Evolutionary conservation across 257 asterid genomes (phyloP).

Genomic region (Nicotiana obtusifolia): DNA sequence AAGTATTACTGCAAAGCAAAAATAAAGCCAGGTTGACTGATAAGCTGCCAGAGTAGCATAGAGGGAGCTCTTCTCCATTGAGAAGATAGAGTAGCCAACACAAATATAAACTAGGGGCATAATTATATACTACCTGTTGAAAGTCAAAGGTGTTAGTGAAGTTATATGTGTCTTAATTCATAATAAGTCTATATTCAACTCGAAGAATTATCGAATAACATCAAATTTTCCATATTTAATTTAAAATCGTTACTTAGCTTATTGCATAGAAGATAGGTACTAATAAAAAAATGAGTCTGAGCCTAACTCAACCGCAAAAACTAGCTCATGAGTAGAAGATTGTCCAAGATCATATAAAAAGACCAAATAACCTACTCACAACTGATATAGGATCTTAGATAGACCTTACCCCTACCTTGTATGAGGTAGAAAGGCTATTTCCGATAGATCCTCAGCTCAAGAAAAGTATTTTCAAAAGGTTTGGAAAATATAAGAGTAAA

Average conservation of each 20-base stretch:
- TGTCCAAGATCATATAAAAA: too few species aligned
- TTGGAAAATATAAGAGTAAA: too few species aligned
- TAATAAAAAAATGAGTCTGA: too few species aligned
- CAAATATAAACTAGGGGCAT: not conserved
- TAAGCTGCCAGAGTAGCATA: not conserved
- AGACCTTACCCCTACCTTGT: too few species aligned
- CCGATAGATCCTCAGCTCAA: too few species aligned
- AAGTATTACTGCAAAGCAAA: slow-evolving; percentile 1
- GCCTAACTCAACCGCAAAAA: too few species aligned
- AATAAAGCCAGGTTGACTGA: not conserved
- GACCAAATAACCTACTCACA: too few species aligned
- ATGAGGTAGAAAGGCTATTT: too few species aligned
- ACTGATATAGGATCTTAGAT: too few species aligned
- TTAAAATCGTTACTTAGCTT: not conserved
- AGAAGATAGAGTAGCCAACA: not conserved
- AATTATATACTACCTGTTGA: not conserved
- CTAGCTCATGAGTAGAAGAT: too few species aligned
- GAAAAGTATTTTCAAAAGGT: too few species aligned
- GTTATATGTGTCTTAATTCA: not conserved
- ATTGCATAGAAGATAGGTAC: not conserved
- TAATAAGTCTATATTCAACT: not conserved
- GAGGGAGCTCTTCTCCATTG: not conserved
- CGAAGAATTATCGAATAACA: not conserved
- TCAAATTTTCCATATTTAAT: not conserved
- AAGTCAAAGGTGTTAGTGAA: not conserved